Base-by-base conservation (phyloP, 2,329 filamentous ascomycete genomes). In the Cladosporium colombiae region DNA sequence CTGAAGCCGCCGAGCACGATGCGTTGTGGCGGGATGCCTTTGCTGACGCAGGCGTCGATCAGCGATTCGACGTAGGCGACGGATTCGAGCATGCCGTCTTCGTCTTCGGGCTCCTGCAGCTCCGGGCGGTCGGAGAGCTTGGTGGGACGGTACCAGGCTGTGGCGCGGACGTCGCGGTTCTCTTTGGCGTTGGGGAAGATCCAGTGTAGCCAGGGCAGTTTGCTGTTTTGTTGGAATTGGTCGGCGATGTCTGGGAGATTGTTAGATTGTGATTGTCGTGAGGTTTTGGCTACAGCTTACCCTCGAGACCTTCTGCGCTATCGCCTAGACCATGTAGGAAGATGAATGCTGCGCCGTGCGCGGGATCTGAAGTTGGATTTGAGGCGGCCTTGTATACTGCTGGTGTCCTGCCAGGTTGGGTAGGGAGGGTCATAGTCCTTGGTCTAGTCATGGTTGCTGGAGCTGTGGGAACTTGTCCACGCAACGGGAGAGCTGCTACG, bases 121-220 rank as follows among this genome's bases (percentile, higher is more conserved):
- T 82, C 79, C 8, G 79, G 79, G 11, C 80, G 74, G 11, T 76
- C 73, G 76, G 68, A 81, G 55, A 74, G 72, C 21, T 68, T 69
- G 16, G 76, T 79, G 1, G 78, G 82, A 23, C 74, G 76, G 73
- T 78, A 83, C 83, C 81, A 85, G 23, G 81, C 83, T 66, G 77
- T 81, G 27, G 78, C 73, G 68, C 78, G 78, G 18, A 81, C 75
- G 55, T 83, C 81, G 65, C 75, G 78, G 69, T 83, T 80, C 46
- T 81, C 76, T 50, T 77, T 75, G 2, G 83, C 82, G 64, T 82
- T 84, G 16, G 84, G 83, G 31, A 85, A 77, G 49, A 84, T 74
- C 82, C 82, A 85, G 57, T 78, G 76, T 68, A 84, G 73, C 70
- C 83, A 77, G 0, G 81, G 78, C 5, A 85, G 76, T 72, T 84